Base-by-base conservation (phyloP, 2,329 filamentous ascomycete species). In the Cladobotryum mycophilum region DNA sequence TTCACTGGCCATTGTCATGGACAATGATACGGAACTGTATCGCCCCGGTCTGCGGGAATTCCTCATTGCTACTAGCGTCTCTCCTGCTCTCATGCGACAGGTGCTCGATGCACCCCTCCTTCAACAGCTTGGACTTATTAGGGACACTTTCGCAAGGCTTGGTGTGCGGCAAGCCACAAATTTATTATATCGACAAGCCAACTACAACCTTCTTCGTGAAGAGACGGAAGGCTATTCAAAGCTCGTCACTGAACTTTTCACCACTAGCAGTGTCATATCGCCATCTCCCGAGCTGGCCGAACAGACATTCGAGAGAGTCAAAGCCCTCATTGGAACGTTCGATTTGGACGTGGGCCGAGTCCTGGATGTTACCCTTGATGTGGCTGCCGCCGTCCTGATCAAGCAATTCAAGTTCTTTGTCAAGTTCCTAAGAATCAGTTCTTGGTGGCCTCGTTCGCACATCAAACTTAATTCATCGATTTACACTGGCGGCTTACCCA, bases 221-320 rank as follows among this genome's bases (percentile, higher is more conserved):
- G 93, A 99, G 69, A 89, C 89, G 0, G 93, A 99, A 70, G 93
- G 95, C 38, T 99, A 96, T 65, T 91, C 93, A 0, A 99, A 99
- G 67, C 81, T 99, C 43, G 84, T 96, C 53, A 96, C 92, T 0
- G 93, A 99, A 67, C 84, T 97, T 33, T 99, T 96, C 68, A 92
- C 89, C 7, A 95, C 88, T 1, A 89, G 87, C 61, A 85, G 84
- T 59, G 82, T 80, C 54, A 82, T 86, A 49, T 82, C 84, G 18
- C 85, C 86, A n/a, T 83, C 83, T 2, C 81, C 81, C 48, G 86
- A 89, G 55, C 79, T 87, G 35, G 89, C 92, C 2, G 84, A 88
- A 59, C 85, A 90, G 61, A 90, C 90, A 0, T 96, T 96, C 61
- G 88, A 96, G 64, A 84, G 85, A 56, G 86, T 99, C 55, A 96